A percentile compares a stretch with the other conserved stretches of the same genome.
These are phyloP conservation scores for Sclerotinia sclerotiorum DNA, from an alignment of 2,329 filamentous ascomycete species.

Conservation along the genomic window DNA sequence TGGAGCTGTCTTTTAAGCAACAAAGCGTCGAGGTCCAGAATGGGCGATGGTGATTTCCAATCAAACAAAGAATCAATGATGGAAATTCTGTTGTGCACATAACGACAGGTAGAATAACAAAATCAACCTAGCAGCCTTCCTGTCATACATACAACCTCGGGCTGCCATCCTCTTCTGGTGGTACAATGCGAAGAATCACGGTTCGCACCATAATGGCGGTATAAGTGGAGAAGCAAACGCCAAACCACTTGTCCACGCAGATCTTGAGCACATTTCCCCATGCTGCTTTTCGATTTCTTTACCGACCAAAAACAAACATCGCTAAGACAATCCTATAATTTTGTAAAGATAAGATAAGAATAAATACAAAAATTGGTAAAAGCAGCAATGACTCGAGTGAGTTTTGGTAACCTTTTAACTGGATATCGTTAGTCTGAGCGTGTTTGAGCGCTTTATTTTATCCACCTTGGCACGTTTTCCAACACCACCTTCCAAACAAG, in stretches of 20 bases:
- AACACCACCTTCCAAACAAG: slow-evolving; percentile 13
- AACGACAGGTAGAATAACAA: not conserved
- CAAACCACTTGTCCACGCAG: not conserved
- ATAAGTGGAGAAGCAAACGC: not conserved
- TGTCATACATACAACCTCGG: too few relatives aligned
- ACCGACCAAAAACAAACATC: not conserved
- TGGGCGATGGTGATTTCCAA: not conserved
- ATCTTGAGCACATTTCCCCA: not conserved
- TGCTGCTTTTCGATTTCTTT: not conserved
- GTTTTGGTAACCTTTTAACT: not conserved
- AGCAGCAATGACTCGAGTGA: not conserved
- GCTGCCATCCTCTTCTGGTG: slow-evolving; percentile 3
- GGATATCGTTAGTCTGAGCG: slow-evolving; percentile 15
- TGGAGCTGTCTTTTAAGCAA: not conserved
- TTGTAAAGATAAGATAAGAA: not conserved
- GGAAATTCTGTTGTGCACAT: not conserved
- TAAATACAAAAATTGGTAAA: not conserved
- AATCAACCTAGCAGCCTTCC: too few relatives aligned
- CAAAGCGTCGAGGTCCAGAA: slow-evolving; percentile 8
- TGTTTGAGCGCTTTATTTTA: slow-evolving; percentile 23
- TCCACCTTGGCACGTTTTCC: slow-evolving; percentile 7
- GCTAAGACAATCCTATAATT: accelerated
- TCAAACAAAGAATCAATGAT: not conserved
- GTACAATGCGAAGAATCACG: not conserved
- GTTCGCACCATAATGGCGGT: not conserved